Evolutionary conservation across 495 filamentous ascomycete species (phyloP).

Genomic region (Aspergillus haitiensis): DNA sequence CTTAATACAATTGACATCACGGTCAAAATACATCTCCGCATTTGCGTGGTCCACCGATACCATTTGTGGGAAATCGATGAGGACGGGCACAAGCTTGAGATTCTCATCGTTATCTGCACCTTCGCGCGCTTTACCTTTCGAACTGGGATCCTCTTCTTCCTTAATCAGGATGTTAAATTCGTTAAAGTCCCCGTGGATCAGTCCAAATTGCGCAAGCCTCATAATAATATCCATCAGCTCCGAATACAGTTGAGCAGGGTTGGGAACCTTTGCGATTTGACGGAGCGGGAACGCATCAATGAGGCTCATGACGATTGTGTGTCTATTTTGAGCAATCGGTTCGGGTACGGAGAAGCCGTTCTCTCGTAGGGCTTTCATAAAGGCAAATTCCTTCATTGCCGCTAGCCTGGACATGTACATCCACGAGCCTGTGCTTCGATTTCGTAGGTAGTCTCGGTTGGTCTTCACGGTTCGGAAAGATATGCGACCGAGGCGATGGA

Average conservation of each 20-base stretch:
- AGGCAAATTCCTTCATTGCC: slow-evolving; percentile 86
- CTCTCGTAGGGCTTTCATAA: slow-evolving; percentile 81
- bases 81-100: slow-evolving; percentile 56
- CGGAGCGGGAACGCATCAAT: slow-evolving; percentile 87
- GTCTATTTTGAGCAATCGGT: slow-evolving; percentile 80
- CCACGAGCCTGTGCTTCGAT: slow-evolving; percentile 77
- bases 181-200: slow-evolving; percentile 99
- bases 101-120: slow-evolving; percentile 38
- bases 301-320: slow-evolving; percentile 93
- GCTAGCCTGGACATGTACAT: slow-evolving; percentile 96
- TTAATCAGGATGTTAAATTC: slow-evolving; percentile 98
- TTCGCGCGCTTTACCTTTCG: slow-evolving; percentile 36
- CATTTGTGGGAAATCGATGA: slow-evolving; percentile 99
- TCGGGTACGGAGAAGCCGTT: slow-evolving; percentile 88
- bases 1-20: slow-evolving; percentile 93
- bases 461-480: slow-evolving; percentile 95
- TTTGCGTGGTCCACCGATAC: slow-evolving; percentile 92
- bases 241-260: slow-evolving; percentile 78
- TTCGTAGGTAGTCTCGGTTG: slow-evolving; percentile 92
- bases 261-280: slow-evolving; percentile 74
- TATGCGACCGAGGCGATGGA: slow-evolving; percentile 91
- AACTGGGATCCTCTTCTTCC: slow-evolving; percentile 55
- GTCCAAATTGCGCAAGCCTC: slow-evolving; percentile 75
- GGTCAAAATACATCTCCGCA: slow-evolving; percentile 92
- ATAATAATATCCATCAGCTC: slow-evolving; percentile 87